phyloP scores from a whole-genome alignment of 129 eudicot species.

The Helianthus tuberosus region DNA sequence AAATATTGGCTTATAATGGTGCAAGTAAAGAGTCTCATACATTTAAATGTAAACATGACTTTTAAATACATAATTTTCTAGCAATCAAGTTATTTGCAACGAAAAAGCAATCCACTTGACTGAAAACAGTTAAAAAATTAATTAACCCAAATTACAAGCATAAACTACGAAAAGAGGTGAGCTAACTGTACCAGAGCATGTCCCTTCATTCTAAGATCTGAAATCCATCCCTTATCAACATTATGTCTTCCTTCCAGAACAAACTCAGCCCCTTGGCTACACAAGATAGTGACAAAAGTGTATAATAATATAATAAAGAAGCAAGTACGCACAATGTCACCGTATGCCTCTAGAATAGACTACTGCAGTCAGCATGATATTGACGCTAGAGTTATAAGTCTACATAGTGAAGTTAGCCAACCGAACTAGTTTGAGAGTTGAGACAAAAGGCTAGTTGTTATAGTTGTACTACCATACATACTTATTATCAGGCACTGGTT shows the following conservation, averaged over 20 bases:
- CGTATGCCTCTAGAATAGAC: not conserved
- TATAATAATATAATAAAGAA: not conserved
- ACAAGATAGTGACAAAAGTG: conserved; percentile 25
- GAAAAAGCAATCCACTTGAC: not conserved
- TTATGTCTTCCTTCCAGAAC: conserved; percentile 92
- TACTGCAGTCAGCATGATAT: conserved; percentile 1
- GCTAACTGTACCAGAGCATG: conserved; percentile 56
- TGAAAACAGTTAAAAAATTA: not conserved
- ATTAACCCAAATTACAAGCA: not conserved
- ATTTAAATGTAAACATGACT: too few species aligned
- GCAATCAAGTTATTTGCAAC: too few species aligned
- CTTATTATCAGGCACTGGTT: not conserved
- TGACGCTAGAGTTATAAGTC: not conserved
- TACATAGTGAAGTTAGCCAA: not conserved
- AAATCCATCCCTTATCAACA: conserved; percentile 85
- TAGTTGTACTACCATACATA: not conserved
- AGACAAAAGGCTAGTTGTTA: not conserved
- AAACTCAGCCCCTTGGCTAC: conserved; percentile 67
- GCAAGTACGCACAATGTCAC: conserved; percentile 3
- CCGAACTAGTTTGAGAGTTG: not conserved
- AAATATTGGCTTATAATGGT: not conserved
- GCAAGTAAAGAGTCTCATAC: not conserved
- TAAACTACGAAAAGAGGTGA: conserved; percentile 6
- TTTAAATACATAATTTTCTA: too few species aligned
- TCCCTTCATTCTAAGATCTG: conserved; percentile 74